Evolutionary conservation across 352 stramenopile genomes (phyloP).

Genomic region (Phytopythium boreale): DNA sequence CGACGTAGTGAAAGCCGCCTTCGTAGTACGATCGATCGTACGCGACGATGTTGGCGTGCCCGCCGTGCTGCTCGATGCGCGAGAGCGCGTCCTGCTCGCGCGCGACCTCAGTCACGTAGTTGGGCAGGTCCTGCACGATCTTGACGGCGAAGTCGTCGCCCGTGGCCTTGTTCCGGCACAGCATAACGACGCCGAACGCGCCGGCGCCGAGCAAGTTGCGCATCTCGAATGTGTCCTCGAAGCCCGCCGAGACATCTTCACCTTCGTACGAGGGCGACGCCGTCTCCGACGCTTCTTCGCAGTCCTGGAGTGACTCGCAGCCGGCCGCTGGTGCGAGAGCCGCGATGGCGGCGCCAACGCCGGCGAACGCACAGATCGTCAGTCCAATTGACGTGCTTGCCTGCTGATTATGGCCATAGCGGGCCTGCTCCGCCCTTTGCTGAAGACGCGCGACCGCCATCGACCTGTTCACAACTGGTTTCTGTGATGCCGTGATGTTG

Average conservation of each 20-base stretch:
- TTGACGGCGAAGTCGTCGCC: conserved; percentile 69
- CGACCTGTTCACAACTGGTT: not conserved
- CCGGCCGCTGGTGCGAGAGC: not conserved
- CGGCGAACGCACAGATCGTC: not conserved
- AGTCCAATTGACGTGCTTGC: not conserved
- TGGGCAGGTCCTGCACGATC: conserved; percentile 64
- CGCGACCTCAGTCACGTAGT: conserved; percentile 50
- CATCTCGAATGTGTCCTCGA: conserved; percentile 67
- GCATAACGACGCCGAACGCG: conserved; percentile 83
- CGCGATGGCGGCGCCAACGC: not conserved
- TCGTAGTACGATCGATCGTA: conserved; percentile 66
- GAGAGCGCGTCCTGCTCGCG: conserved; percentile 57
- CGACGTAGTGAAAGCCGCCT: conserved; percentile 82
- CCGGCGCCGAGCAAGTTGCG: conserved; percentile 62
- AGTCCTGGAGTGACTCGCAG: conserved; percentile 14
- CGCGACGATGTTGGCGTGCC: conserved; percentile 59
- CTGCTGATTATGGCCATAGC: not conserved
- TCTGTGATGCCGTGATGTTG: not conserved
- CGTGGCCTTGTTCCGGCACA: conserved; percentile 67
- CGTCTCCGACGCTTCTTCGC: conserved; percentile 9
- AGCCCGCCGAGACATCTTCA: conserved; percentile 13
- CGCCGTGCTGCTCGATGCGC: conserved; percentile 47
- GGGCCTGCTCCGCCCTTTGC: not conserved
- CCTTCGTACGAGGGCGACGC: not conserved
- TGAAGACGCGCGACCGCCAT: not conserved